Percentiles rank a stretch among this genome's conserved stretches.
These are phyloP conservation scores for Xylariaceae sp. DNA, from an alignment of 2,329 filamentous ascomycete species.

Conservation along the genomic window DNA sequence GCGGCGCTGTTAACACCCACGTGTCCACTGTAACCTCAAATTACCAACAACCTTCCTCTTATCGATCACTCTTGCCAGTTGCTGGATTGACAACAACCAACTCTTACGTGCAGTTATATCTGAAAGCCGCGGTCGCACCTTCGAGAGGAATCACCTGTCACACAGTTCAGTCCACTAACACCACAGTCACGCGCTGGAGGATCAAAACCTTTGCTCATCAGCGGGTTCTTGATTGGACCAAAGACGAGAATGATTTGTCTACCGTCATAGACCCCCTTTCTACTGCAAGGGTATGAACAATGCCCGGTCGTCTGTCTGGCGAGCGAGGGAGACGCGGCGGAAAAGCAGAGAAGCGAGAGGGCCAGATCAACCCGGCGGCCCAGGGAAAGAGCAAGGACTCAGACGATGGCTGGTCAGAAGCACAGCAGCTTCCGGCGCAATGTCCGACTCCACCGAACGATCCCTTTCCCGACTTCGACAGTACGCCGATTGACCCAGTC, in stretches of 20 bases:
- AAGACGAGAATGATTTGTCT: conserved; percentile 9
- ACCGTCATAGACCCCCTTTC: neutral
- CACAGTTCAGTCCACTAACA: no score
- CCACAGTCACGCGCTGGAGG: no score
- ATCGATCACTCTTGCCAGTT: no score
- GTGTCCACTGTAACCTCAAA: no score
- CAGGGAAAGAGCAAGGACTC: conserved; percentile 2
- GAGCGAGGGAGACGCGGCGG: conserved; percentile 5
- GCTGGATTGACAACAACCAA: no score
- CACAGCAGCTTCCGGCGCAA: conserved; percentile 7
- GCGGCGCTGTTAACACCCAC: no score
- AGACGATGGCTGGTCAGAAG: conserved; percentile 1
- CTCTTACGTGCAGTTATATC: no score
- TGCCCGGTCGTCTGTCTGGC: conserved; percentile 12
- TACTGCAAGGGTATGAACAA: conserved; percentile 8
- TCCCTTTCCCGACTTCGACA: conserved; percentile 15
- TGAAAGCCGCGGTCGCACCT: no score
- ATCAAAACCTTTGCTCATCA: no score
- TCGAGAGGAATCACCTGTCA: neutral
- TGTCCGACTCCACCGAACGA: conserved; percentile 16
- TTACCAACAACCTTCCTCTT: no score
- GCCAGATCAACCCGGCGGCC: neutral
- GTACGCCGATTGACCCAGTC: neutral
- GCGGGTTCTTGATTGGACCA: neutral
- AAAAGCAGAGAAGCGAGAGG: conserved; percentile 1